Evolutionary conservation across 257 asterid genomes (phyloP).

Genomic region (Anisodus acutangulus): DNA sequence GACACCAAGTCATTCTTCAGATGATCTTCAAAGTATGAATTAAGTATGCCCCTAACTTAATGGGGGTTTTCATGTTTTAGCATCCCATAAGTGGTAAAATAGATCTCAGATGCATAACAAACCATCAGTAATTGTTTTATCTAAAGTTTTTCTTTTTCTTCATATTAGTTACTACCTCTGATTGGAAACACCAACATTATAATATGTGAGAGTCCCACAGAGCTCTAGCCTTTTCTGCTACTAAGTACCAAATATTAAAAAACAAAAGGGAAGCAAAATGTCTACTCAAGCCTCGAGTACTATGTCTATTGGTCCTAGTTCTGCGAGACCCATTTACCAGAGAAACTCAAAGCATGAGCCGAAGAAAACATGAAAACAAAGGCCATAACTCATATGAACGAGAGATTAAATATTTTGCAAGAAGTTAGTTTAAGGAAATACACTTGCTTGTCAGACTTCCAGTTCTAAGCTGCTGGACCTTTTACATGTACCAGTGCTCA

Average conservation of each 20-base stretch:
- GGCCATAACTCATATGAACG: neutral
- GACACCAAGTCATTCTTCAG: constrained; percentile 11
- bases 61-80: neutral
- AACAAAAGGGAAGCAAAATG: neutral
- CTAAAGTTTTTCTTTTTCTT: neutral
- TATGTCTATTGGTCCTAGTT: neutral
- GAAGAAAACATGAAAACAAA: neutral
- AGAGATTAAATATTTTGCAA: constrained; percentile 1
- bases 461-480: neutral
- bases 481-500: neutral
- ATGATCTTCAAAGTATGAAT: constrained; percentile 4
- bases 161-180: neutral
- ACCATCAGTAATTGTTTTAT: neutral
- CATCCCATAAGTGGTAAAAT: neutral
- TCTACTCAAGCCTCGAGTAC: neutral
- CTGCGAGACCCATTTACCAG: constrained; percentile 16
- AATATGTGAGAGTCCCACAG: neutral
- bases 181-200: neutral
- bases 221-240: constrained; percentile 11
- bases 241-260: neutral
- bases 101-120: constrained; percentile 1
- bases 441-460: constrained; percentile 9
- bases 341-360: constrained; percentile 3
- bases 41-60: neutral
- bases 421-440: neutral